Base-by-base conservation (phyloP, 805 yeast species). In the Pichia rugopelliculosa region DNA sequence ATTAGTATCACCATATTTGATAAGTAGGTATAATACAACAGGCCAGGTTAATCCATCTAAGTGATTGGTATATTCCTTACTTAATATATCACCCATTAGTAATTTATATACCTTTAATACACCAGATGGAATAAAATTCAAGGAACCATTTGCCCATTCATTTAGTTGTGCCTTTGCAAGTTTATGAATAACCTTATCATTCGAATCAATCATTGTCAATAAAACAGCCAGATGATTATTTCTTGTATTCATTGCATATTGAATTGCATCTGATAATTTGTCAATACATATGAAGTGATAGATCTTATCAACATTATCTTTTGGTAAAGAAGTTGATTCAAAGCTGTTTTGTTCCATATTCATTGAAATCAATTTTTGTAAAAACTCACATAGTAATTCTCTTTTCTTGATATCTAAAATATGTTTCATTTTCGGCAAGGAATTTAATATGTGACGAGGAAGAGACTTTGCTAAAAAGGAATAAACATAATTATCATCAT, bases 201-300 rank as follows among this genome's bases (percentile, higher is more conserved):
- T 82, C 0, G 93, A 81, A 30, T 87, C 95, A 8, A 84, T 61
- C 39, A 85, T 66, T 0, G 96, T 74, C 12, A 91, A 62, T 24
- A 87, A 58, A 0, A 78, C 79, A 0, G 96, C 80, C 18, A 91
- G 64, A 61, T 90, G 96, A 6, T 75, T 65, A 56, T 86, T 85
- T 9, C 74, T 73, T 0, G 84, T 64, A n/a, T 73, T 66, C 1
- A 80, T 64, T 1, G 96, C 90, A 3, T 69, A 50, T 26, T 71
- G 69, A 6, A 82, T 70, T 1, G 98, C 97, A 24, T 70, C 70
- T 9, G 73, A 67, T 25, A 87, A 57, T 47, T 82, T 77, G 46
- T 84, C 81, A 5, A 75, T 68, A 27, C 79, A 70, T 10, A 84
- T 52, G 23, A 68, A 59, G 3, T 74, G 58, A 58, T 77, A 80